A percentile compares a stretch with the other conserved stretches of the same genome.
Conservation (phyloP, 2,329 filamentous ascomycete species). For the Apiospora arundinis region DNA sequence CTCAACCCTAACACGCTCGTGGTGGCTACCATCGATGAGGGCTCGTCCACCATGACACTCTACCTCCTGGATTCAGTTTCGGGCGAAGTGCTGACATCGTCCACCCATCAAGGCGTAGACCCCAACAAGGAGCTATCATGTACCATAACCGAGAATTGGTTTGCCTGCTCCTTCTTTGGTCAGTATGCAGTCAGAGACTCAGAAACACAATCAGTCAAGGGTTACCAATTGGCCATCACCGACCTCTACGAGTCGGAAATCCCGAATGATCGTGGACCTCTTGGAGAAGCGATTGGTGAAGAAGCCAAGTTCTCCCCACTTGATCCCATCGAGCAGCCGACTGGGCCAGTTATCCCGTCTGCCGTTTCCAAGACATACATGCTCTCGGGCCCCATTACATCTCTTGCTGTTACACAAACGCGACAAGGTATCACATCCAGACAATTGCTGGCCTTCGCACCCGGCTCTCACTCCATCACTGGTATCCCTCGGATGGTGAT, state of each 20-base stretch:
- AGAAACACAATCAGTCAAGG: slow-evolving; percentile 68
- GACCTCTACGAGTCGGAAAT: slow-evolving; percentile 89
- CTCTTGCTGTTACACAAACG: slow-evolving; percentile 85
- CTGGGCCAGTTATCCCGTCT: slow-evolving; percentile 68
- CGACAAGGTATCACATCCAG: slow-evolving; percentile 89
- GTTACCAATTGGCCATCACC: slow-evolving; percentile 83
- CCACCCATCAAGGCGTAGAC: slow-evolving; percentile 76
- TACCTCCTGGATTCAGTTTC: slow-evolving; percentile 88
- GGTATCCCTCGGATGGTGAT: slow-evolving; percentile 80
- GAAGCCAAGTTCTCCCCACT: slow-evolving; percentile 80
- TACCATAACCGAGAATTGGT: slow-evolving; percentile 92
- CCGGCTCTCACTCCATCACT: slow-evolving; percentile 75
- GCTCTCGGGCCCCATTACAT: slow-evolving; percentile 77
- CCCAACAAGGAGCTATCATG: slow-evolving; percentile 75
- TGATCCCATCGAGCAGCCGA: slow-evolving; percentile 64
- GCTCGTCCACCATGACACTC: slow-evolving; percentile 66
- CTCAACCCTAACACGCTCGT: slow-evolving; percentile 86
- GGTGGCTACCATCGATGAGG: slow-evolving; percentile 70
- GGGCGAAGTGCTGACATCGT: slow-evolving; percentile 77
- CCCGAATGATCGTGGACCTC: slow-evolving; percentile 83
- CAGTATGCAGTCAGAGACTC: slow-evolving; percentile 64
- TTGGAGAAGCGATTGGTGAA: slow-evolving; percentile 55
- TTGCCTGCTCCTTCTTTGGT: slow-evolving; percentile 80
- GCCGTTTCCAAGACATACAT: slow-evolving; percentile 83
- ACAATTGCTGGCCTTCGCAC: slow-evolving; percentile 80